These are phyloP conservation scores for Sporopachydermia cereana DNA, from an alignment of 1,139 yeast genomes.

Conservation along the genomic window DNA sequence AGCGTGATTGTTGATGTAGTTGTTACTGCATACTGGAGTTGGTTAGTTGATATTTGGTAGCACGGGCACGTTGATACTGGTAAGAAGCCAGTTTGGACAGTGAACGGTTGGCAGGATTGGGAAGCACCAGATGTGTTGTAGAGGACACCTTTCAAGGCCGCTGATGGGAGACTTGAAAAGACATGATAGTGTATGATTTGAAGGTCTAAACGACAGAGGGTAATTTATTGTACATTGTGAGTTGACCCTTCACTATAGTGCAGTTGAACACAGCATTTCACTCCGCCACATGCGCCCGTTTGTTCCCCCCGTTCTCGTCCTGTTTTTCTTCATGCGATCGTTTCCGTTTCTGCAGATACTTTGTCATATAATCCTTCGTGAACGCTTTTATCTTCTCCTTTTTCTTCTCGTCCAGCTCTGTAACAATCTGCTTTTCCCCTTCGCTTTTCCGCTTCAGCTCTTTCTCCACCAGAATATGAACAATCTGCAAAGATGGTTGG, in stretches of 20 bases:
- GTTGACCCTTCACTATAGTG: background rate
- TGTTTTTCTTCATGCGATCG: constrained; percentile 26
- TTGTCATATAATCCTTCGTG: constrained; percentile 59
- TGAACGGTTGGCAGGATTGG: too few species aligned
- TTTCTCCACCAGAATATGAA: constrained; percentile 47
- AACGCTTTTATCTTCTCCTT: constrained; percentile 57
- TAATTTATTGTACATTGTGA: background rate
- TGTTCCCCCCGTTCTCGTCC: background rate
- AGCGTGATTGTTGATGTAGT: too few species aligned
- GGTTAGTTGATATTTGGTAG: too few species aligned
- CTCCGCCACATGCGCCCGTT: too few species aligned
- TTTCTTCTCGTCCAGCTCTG: constrained; percentile 50
- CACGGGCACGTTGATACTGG: too few species aligned
- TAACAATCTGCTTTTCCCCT: constrained; percentile 23
- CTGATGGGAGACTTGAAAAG: background rate
- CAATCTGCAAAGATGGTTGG: constrained; percentile 27
- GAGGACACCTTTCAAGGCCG: too few species aligned
- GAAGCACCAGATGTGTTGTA: too few species aligned
- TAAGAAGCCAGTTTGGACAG: too few species aligned
- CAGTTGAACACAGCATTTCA: background rate
- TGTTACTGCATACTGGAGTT: too few species aligned
- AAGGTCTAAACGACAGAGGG: background rate
- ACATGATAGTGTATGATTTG: background rate
- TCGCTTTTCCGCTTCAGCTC: constrained; percentile 34
- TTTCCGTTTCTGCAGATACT: constrained; percentile 44